These are phyloP conservation scores for Rhodamnia rubescens DNA, from an alignment of 345 rosid species.

Conservation along the genomic window DNA sequence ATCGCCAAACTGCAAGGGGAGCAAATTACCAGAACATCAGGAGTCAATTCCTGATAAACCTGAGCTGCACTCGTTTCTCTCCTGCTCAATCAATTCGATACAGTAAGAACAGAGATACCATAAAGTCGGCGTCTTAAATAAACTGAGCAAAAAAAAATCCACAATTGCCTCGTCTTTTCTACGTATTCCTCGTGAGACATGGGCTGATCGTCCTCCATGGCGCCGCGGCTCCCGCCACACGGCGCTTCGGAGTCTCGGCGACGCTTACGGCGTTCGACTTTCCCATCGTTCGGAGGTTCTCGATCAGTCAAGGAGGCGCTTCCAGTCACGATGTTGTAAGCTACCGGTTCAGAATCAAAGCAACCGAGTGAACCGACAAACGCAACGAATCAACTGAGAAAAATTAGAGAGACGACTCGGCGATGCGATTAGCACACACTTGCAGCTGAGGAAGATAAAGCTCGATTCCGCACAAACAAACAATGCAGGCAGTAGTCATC, in stretches of 20 bases:
- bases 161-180: conserved; percentile 29
- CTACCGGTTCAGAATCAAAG: conserved; percentile 7
- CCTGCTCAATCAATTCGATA: conserved; percentile 16
- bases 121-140: neutral
- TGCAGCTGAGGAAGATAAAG: neutral
- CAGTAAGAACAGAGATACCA: neutral
- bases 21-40: conserved; percentile 37
- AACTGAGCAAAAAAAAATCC: neutral
- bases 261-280: conserved; percentile 15
- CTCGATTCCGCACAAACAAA: neutral
- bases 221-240: conserved; percentile 1
- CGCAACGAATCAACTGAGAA: neutral
- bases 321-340: conserved; percentile 52
- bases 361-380: neutral
- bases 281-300: conserved; percentile 3
- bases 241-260: conserved; percentile 9
- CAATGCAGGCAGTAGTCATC: neutral
- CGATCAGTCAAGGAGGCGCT: conserved; percentile 25
- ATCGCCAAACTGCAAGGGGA: neutral
- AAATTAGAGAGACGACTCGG: neutral
- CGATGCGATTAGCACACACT: neutral
- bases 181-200: conserved; percentile 61
- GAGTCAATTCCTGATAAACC: conserved; percentile 25
- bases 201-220: conserved; percentile 27
- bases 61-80: conserved; percentile 32